Evolutionary conservation across 2,329 filamentous ascomycete genomes (phyloP).

Genomic region (Penicillium vulpinum): DNA sequence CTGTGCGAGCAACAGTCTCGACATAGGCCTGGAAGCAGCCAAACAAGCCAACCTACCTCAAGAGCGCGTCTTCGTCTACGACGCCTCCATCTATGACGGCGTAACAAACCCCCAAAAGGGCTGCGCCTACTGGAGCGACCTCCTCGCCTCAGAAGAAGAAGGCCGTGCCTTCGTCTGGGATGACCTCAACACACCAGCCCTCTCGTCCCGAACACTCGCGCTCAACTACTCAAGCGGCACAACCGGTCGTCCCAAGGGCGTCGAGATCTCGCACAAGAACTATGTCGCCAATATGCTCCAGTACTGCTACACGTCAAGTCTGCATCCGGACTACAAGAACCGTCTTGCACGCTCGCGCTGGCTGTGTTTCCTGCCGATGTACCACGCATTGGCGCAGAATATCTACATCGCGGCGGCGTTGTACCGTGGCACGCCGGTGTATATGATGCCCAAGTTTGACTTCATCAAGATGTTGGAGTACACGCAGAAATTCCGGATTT

Average conservation of each 20-base stretch:
- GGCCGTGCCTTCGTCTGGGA: conserved; percentile 65
- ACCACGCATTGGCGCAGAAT: conserved; percentile 72
- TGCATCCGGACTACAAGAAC: conserved; percentile 52
- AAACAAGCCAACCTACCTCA: conserved; percentile 55
- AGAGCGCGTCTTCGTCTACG: conserved; percentile 65
- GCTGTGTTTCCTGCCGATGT: conserved; percentile 74
- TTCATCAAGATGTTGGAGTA: conserved; percentile 69
- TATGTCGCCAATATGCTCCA: conserved; percentile 71
- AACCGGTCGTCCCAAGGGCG: conserved; percentile 81
- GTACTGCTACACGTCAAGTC: conserved; percentile 51
- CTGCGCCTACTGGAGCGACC: conserved; percentile 63
- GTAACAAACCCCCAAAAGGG: conserved; percentile 38
- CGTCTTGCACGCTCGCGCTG: conserved; percentile 45
- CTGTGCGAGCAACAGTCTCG: conserved; percentile 56
- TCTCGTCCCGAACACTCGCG: conserved; percentile 48
- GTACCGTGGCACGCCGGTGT: conserved; percentile 60
- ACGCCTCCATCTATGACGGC: conserved; percentile 54
- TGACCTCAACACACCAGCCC: conserved; percentile 43
- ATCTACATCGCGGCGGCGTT: conserved; percentile 64
- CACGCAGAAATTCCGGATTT: conserved; percentile 68
- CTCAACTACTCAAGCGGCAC: conserved; percentile 76
- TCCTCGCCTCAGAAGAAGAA: conserved; percentile 55
- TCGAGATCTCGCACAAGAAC: conserved; percentile 75
- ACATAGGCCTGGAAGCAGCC: conserved; percentile 67
- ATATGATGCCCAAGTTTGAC: conserved; percentile 77